A percentile compares a stretch with the other conserved stretches of the same genome.
phyloP scores from a whole-genome alignment of 1,139 yeast species.

The Geotrichum bryndzae region DNA sequence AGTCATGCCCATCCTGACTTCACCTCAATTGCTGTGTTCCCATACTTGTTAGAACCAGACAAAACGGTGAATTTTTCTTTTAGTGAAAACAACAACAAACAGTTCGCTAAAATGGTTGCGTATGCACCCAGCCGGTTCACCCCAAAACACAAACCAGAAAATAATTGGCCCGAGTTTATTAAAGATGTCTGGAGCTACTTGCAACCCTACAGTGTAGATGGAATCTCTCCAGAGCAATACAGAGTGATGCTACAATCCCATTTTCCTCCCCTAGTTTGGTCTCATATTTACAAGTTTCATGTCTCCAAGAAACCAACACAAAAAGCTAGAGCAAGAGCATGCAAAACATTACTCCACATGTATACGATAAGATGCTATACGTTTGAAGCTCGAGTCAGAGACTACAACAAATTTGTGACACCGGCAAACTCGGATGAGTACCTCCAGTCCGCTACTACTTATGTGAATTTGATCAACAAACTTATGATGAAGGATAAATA shows the following conservation, averaged over 20 bases:
- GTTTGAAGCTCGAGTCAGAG: too few species aligned
- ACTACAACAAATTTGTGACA: too few species aligned
- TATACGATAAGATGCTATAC: too few species aligned
- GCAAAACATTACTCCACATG: not conserved
- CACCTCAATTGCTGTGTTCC: not conserved
- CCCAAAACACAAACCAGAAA: not conserved
- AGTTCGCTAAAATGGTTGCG: not conserved
- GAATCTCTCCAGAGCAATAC: not conserved
- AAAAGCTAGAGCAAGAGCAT: not conserved
- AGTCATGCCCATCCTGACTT: not conserved
- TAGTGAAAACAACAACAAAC: not conserved
- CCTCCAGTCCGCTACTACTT: too few species aligned
- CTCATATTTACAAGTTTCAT: not conserved
- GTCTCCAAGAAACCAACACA: not conserved
- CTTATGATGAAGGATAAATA: too few species aligned
- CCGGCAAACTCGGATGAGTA: too few species aligned
- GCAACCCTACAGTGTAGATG: not conserved
- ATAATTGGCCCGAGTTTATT: not conserved
- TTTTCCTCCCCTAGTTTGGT: not conserved
- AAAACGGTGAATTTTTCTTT: not conserved
- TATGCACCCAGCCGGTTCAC: not conserved
- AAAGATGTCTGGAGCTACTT: not conserved
- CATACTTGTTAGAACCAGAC: not conserved
- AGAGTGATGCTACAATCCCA: not conserved
- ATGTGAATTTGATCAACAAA: too few species aligned